Base-by-base conservation (phyloP, 768 basidiomycete species). In the Lactarius vividus region DNA sequence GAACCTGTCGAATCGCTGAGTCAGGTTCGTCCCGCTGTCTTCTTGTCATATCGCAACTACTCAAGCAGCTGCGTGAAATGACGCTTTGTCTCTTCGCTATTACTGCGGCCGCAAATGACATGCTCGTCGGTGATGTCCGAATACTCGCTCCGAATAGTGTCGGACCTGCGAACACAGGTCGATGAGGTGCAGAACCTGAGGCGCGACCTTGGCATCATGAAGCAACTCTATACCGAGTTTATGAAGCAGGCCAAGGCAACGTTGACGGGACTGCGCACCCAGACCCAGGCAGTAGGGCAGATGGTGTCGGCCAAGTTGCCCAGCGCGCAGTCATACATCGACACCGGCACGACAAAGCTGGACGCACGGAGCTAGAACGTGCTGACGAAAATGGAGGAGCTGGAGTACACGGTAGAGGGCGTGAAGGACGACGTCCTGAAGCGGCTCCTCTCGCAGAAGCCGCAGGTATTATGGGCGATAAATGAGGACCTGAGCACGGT, bases 141-240 rank as follows among this genome's bases (percentile, higher is more conserved):
- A 57, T 87, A 90, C 72, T 86, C 90, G 13, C 81, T 74, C 49
- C 87, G 89, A 1, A 85, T 95, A 53, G 88, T 93, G 15, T 79
- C 79, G 9, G 93, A 96, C 73, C 83, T 98, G 66, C 91, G 92
- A 76, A 90, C 88, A 3, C 96, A 98, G 73, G 94, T 95, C 73
- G 93, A 96, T 75, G 95, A 97, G 73, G 89, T 98, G 16, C 94
- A 96, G 74, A 92, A 92, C 72, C 82, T 99, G 26, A 89, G 96
- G 15, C 87, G 95, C 1, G 97, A 98, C 73, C 81, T 99, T 10
- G 95, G 92, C 0, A 84, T 92, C 72, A 92, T 97, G 88, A 86
- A 94, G 4, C 96, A 98, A 78, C 79, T 97, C 33, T 98, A 99
- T 76, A 88, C 88, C 37, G 93, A 96, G 71, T 98, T 98, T 74